Evolutionary conservation across 164 flowering plant species (phyloP), one percentile per base, ranked within the genome.

Genomic region (Piper longum): DNA sequence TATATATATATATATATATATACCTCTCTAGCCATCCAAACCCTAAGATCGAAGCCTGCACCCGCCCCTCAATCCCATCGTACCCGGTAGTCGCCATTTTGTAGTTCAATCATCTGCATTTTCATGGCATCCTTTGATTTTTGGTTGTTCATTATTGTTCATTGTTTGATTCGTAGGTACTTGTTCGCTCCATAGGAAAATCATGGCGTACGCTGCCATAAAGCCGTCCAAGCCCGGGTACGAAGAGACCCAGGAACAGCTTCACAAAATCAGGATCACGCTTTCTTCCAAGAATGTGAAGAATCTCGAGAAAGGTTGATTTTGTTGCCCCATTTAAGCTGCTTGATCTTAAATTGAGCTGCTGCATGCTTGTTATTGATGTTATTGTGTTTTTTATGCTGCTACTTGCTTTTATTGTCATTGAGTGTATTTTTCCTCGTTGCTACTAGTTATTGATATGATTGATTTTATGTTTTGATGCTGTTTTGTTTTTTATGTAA

Each of bases 251-350:
- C 67, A 69, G 62, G 79, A 73, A 70, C 75, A 64, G 42, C 41
- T 40, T 54, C 79, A 78, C 56, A 70, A 70, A 67, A 78, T 78
- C 56, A 59, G 77, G 36, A 78, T 78, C 59, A 75, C 77, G 77
- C 76, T 26, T 26, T 26, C 36, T 26, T 26, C 36, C 36, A 26
- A 26, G 36, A 26, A 26, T 26, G 36, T 26, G 0, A 78, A 78
- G 67, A 78, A 78, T 63, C 79, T 78, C n/a, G 81, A 78, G 67
- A 78, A 78, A 68, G 79, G 81, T 74, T n/a, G 0, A 17, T 40
- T 40, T 11, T 36, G 17, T 54, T 42, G 4, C 2, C 43, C 44
- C 57, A 2, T 14, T 36, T 7, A 13, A 18, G 19, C 41, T 6
- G 17, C 39, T 11, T 19, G 41, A 6, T 39, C 41, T 19, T 36